A percentile compares a stretch with the other conserved stretches of the same genome.
Conservation (phyloP, 331 rosid species). For the Ulmus americana region DNA sequence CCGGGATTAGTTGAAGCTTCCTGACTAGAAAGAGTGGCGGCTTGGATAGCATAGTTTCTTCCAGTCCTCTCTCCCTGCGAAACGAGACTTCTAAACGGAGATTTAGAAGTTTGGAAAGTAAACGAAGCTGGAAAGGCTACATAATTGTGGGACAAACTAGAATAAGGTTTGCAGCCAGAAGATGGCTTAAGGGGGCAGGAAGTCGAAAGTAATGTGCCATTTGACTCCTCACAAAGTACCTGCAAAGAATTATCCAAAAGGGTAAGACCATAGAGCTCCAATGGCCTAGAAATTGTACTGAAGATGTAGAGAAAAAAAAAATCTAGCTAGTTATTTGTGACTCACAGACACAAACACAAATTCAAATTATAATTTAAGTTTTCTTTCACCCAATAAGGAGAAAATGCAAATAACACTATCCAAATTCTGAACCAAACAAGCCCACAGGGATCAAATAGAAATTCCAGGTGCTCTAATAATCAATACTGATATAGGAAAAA, state of each 20-base stretch:
- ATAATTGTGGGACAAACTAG: constrained; percentile 35
- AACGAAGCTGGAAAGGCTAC: constrained; percentile 33
- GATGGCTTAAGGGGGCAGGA: constrained; percentile 54
- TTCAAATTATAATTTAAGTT: no score
- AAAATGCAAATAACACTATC: neutral
- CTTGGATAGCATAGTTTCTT: constrained; percentile 34
- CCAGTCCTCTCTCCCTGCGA: constrained; percentile 34
- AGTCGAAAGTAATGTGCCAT: constrained; percentile 78
- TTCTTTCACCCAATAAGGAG: neutral
- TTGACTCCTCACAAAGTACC: constrained; percentile 24
- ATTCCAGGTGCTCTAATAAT: neutral
- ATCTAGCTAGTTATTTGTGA: no score
- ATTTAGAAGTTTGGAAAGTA: constrained; percentile 30
- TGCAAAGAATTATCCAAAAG: constrained; percentile 27
- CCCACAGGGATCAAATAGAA: neutral
- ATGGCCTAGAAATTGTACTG: neutral
- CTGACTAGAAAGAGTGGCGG: constrained; percentile 41
- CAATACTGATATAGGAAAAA: neutral
- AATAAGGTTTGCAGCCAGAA: constrained; percentile 41
- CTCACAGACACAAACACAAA: no score
- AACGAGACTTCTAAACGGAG: constrained; percentile 42
- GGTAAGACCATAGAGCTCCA: constrained; percentile 8
- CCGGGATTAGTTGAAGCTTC: constrained; percentile 51
- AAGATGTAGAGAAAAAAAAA: no score
- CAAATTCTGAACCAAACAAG: neutral